Evolutionary conservation across 768 basidiomycete genomes (phyloP).

Genomic region (Russula compacta): DNA sequence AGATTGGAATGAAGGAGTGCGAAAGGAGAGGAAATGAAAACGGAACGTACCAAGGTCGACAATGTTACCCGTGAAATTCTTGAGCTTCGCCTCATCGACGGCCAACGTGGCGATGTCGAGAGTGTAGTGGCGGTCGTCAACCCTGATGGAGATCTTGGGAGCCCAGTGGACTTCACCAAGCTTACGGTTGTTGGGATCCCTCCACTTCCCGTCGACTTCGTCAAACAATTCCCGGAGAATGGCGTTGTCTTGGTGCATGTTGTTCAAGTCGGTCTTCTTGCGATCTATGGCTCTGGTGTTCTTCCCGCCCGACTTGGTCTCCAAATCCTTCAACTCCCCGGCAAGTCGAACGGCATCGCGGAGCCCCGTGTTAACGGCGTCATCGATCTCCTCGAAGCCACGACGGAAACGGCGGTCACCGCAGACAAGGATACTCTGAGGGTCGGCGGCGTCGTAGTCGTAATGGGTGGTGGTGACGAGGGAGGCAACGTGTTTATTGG

Average conservation of each 20-base stretch:
- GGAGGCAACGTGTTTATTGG: slow-evolving; percentile 23
- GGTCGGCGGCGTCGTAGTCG: slow-evolving; percentile 18
- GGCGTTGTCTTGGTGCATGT: slow-evolving; percentile 14
- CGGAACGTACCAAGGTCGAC: slow-evolving; percentile 24
- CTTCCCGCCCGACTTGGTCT: background rate
- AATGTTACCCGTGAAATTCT: slow-evolving; percentile 16
- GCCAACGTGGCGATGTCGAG: slow-evolving; percentile 23
- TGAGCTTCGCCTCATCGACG: slow-evolving; percentile 21
- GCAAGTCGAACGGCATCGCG: background rate
- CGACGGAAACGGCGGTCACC: slow-evolving; percentile 15
- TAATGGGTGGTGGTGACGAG: slow-evolving; percentile 21
- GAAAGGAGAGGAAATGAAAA: slow-evolving; percentile 10
- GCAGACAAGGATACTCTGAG: slow-evolving; percentile 19
- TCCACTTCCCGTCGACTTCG: slow-evolving; percentile 15
- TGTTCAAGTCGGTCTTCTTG: background rate
- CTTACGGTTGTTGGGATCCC: slow-evolving; percentile 12
- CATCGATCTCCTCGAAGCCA: slow-evolving; percentile 9
- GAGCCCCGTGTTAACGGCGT: slow-evolving; percentile 10
- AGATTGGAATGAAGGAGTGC: slow-evolving; percentile 18
- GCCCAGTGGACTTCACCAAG: slow-evolving; percentile 24
- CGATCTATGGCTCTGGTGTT: background rate
- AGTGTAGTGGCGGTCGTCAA: slow-evolving; percentile 21
- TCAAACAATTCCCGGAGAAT: slow-evolving; percentile 14
- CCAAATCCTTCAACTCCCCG: background rate
- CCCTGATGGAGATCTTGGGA: slow-evolving; percentile 4